Percentiles rank a stretch among this genome's conserved stretches.
Conservation (phyloP, 2,329 filamentous ascomycete genomes). For the Nigrospora osmanthi region DNA sequence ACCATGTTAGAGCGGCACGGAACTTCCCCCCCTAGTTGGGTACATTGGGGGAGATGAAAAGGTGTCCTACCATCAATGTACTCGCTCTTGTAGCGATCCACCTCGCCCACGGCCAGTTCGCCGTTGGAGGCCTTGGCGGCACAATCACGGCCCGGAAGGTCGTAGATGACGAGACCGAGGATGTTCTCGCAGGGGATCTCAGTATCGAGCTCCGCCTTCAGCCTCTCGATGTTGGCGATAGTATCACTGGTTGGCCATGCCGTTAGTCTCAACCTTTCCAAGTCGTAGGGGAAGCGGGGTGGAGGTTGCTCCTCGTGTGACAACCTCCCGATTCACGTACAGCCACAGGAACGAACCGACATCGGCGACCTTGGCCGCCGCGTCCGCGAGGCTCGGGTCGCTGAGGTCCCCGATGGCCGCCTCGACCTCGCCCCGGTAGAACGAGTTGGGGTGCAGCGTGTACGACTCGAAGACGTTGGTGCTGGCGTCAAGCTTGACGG, state of each 20-base stretch:
- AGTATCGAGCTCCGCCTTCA: conserved; percentile 35
- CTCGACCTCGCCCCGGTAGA: conserved; percentile 20
- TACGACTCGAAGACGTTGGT: conserved; percentile 21
- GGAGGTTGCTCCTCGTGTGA: no score
- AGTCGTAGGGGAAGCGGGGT: no score
- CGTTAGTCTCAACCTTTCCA: no score
- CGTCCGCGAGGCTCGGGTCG: conserved; percentile 43
- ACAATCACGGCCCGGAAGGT: conserved; percentile 53
- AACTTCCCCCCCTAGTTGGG: no score
- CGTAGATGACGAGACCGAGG: conserved; percentile 45
- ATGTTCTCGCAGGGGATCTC: conserved; percentile 33
- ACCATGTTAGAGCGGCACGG: background rate
- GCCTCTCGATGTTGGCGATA: conserved; percentile 40
- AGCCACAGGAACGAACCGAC: conserved; percentile 49
- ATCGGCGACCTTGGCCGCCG: conserved; percentile 42
- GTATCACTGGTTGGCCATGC: conserved; percentile 32
- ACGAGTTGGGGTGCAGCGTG: conserved; percentile 22
- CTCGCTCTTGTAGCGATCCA: conserved; percentile 41
- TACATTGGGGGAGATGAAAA: no score
- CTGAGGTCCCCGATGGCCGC: conserved; percentile 15
- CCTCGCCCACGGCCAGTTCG: conserved; percentile 43
- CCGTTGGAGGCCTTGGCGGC: conserved; percentile 51
- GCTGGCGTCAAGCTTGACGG: conserved; percentile 20
- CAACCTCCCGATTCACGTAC: conserved; percentile 25
- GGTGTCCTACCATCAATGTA: conserved; percentile 41